Evolutionary conservation across 345 rosid species (phyloP), one percentile per base, ranked within the genome.

Genomic region (Syzygium aromaticum): DNA sequence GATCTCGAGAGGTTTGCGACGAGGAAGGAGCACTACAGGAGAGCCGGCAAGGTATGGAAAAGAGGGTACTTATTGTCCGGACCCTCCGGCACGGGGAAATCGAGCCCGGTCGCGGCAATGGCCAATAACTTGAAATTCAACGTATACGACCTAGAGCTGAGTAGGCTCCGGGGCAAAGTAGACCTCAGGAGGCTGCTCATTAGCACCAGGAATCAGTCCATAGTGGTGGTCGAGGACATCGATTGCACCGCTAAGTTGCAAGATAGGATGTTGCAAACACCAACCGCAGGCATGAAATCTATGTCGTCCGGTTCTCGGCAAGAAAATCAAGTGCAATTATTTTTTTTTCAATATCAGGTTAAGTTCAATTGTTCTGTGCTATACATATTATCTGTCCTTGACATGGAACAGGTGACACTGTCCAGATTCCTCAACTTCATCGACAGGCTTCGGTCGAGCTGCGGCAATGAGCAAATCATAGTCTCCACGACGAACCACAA

Each of bases 401-500:
- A 51, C 52, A 6, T 30, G 77, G 2, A 21, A 67, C 92, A 93
- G 91, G 88, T 94, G 86, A 93, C 94, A 19, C 84, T 93, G 38
- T 92, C 87, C 6, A 87, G 89, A 30, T 93, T 94, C 28, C 89
- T 97, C 52, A 97, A 96, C 80, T 96, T 95, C 95, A 93, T 94
- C 83, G 99, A 97, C 73, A 98, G 98, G 63, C 61, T 95, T 86
- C 91, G 97, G 94, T 95, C 95, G 27, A 91, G 96, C 54, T 95
- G 98, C 46, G 94, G 98, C 13, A 95, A 96, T 11, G 96, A 96
- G 86, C 89, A 95, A 64, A 94, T 97, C 22, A 95, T 95, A 89
- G 91, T 95, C 23, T 97, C 95, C 90, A 96, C 98, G 0, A 96
- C 96, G 22, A 96, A 94, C 89, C 91, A 92, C 84, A 95, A 92